phyloP scores from a whole-genome alignment of 441 rosid genomes.

The Sinapis alba region DNA sequence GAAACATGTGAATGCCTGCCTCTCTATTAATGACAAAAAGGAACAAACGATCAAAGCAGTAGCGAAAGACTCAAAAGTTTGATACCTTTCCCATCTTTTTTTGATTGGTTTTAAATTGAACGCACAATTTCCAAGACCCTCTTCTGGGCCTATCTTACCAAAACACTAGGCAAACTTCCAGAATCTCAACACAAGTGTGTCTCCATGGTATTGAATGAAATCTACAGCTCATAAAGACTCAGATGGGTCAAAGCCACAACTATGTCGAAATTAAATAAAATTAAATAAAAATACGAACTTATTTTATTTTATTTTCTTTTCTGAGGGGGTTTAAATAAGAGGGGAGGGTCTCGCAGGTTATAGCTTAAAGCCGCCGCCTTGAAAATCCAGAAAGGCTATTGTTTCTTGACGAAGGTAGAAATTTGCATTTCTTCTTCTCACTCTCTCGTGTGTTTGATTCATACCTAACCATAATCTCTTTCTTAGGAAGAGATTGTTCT shows the following conservation, averaged over 20 bases:
- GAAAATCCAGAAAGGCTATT: conserved; percentile 29
- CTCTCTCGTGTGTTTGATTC: conserved; percentile 9
- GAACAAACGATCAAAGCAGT: conserved; percentile 7
- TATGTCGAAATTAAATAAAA: neutral
- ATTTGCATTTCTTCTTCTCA: neutral
- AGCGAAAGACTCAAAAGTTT: conserved; percentile 17
- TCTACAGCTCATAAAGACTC: neutral
- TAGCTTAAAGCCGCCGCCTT: conserved; percentile 43
- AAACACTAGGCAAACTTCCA: conserved; percentile 22
- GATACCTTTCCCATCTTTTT: conserved; percentile 22
- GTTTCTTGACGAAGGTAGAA: conserved; percentile 21
- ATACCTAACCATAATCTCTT: neutral
- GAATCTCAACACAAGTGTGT: neutral
- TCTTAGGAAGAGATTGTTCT: neutral
- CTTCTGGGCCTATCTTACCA: conserved; percentile 23
- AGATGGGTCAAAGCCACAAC: neutral
- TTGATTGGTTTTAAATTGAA: conserved; percentile 16
- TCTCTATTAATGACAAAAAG: conserved; percentile 14
- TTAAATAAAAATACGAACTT: neutral
- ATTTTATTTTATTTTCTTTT: neutral
- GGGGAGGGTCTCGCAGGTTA: conserved; percentile 41
- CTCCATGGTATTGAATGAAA: neutral
- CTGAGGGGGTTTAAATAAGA: conserved; percentile 30
- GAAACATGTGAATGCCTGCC: conserved; percentile 33
- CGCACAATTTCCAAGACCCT: conserved; percentile 18